Conservation (phyloP, 164 flowering plant genomes). For the Kingdonia uniflora region DNA sequence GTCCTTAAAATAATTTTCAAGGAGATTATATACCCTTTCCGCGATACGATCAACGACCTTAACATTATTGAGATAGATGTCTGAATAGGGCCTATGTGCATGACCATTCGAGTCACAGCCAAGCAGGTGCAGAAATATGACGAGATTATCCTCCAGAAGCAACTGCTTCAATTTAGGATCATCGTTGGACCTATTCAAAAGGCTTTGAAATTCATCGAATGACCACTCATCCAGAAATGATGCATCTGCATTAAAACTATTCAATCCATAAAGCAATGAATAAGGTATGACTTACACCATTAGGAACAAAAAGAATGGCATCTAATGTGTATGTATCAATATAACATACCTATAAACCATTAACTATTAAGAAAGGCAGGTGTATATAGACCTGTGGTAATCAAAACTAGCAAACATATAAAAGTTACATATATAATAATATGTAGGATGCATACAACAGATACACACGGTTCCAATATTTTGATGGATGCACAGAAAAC, state of each 20-base stretch:
- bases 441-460: no score
- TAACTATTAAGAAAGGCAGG: no score
- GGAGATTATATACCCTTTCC: slow-evolving; percentile 54
- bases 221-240: slow-evolving; percentile 99
- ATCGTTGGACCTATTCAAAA: slow-evolving; percentile 62
- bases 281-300: slow-evolving; percentile 16
- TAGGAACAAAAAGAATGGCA: no score
- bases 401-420: no score
- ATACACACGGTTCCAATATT: no score
- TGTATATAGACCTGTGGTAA: no score
- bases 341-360: no score
- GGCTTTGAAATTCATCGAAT: slow-evolving; percentile 79
- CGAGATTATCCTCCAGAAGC: slow-evolving; percentile 68
- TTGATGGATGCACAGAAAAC: no score
- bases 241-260: slow-evolving; percentile 73
- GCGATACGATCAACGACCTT: slow-evolving; percentile 88
- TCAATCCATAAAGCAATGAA: slow-evolving; percentile 23
- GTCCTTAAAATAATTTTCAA: slow-evolving; percentile 78
- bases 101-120: slow-evolving; percentile 99
- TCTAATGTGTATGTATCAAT: no score
- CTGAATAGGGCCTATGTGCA: slow-evolving; percentile 88
- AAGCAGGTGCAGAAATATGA: slow-evolving; percentile 78
- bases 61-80: slow-evolving; percentile 90
- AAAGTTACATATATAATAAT: no score
- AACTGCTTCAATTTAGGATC: slow-evolving; percentile 58